Percentiles rank a stretch among this genome's conserved stretches.
phyloP scores from a whole-genome alignment of 1,284 basidiomycete genomes.

The Leccinum fuscescens region DNA sequence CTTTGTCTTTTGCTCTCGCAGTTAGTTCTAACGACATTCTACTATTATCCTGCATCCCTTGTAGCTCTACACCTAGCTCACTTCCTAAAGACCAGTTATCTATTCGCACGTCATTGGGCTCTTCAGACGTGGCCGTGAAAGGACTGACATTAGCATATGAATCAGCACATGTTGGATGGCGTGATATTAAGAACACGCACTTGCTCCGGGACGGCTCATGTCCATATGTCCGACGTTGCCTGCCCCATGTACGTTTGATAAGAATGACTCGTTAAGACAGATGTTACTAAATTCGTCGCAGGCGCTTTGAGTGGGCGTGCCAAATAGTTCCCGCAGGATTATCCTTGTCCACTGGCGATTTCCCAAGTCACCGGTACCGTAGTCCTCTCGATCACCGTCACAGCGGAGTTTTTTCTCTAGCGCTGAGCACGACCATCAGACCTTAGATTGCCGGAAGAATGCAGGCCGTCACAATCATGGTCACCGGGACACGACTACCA shows the following conservation, averaged over 20 bases:
- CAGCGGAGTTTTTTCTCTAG: slow-evolving; percentile 8
- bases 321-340: slow-evolving; percentile 7
- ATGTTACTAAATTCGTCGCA: slow-evolving; percentile 16
- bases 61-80: slow-evolving; percentile 12
- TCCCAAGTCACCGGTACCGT: slow-evolving; percentile 21
- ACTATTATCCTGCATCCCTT: slow-evolving; percentile 3
- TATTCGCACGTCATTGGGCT: slow-evolving; percentile 10
- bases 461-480: slow-evolving; percentile 4
- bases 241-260: slow-evolving; percentile 7
- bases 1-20: neutral
- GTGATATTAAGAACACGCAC: slow-evolving; percentile 13
- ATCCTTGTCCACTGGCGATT: slow-evolving; percentile 18
- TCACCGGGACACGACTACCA: slow-evolving; percentile 8
- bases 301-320: neutral
- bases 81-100: slow-evolving; percentile 14
- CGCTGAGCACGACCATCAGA: neutral
- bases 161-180: neutral
- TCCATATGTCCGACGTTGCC: slow-evolving; percentile 12
- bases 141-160: slow-evolving; percentile 3
- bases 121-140: slow-evolving; percentile 8
- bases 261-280: neutral
- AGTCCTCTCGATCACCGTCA: slow-evolving; percentile 12
- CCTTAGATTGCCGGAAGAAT: slow-evolving; percentile 15
- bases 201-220: slow-evolving; percentile 12
- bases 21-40: neutral